phyloP scores from a whole-genome alignment of 2,329 filamentous ascomycete species.

The Magnaporthiopsis incrustans region DNA sequence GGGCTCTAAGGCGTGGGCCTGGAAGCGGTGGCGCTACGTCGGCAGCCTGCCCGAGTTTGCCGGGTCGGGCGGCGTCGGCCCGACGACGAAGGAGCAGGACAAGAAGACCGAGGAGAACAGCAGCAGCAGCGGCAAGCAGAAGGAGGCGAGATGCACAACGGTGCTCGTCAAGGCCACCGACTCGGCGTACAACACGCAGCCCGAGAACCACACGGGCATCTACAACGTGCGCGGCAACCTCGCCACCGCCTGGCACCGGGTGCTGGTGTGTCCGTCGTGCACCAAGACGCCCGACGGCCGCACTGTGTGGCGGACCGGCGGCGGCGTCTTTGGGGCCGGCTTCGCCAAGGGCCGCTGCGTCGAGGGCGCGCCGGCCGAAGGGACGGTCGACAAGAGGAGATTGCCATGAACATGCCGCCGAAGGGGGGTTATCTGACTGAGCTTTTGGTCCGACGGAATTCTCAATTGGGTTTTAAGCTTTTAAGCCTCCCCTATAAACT shows the following conservation, averaged over 20 bases:
- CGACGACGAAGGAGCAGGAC: background rate
- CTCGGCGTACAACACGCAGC: slow-evolving; percentile 59
- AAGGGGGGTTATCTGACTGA: background rate
- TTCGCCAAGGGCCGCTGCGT: slow-evolving; percentile 6
- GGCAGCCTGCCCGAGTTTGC: slow-evolving; percentile 30
- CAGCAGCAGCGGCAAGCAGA: slow-evolving; percentile 8
- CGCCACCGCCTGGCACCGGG: slow-evolving; percentile 59
- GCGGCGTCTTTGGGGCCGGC: slow-evolving; percentile 12
- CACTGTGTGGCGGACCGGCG: slow-evolving; percentile 21
- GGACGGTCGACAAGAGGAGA: background rate
- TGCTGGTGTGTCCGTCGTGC: slow-evolving; percentile 31
- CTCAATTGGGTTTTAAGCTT: too few species aligned
- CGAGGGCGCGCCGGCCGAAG: background rate
- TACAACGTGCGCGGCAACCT: slow-evolving; percentile 59
- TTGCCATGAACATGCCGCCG: background rate
- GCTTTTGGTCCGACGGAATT: background rate
- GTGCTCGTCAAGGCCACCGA: slow-evolving; percentile 60
- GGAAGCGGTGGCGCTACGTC: slow-evolving; percentile 55
- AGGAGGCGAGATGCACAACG: slow-evolving; percentile 30
- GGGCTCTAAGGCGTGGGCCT: slow-evolving; percentile 49
- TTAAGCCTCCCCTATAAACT: background rate
- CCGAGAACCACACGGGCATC: slow-evolving; percentile 49
- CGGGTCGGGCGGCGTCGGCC: background rate
- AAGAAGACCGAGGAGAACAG: slow-evolving; percentile 5
- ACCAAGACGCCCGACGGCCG: slow-evolving; percentile 11